Conservation (phyloP, 805 yeast genomes). For the Brettanomyces naardenensis region DNA sequence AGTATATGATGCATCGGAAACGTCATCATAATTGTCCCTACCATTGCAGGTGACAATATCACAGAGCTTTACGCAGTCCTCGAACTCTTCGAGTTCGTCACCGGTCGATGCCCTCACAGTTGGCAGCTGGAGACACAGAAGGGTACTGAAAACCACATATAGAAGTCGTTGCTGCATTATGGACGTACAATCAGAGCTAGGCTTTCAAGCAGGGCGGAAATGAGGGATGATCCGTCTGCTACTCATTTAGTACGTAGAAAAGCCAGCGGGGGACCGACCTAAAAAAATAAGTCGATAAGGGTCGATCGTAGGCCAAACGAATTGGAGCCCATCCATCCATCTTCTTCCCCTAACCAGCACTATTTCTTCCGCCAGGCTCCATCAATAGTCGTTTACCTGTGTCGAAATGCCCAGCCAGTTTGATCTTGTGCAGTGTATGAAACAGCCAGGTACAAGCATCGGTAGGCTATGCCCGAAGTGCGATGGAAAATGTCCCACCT, state of each 20-base stretch:
- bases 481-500: conserved; percentile 86
- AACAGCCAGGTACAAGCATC: conserved; percentile 66
- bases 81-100: conserved; percentile 49
- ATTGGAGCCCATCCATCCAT: too few relatives aligned
- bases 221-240: neutral
- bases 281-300: too few relatives aligned
- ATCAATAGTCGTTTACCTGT: too few relatives aligned
- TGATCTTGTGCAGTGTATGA: conserved; percentile 76
- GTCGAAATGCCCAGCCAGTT: conserved; percentile 48
- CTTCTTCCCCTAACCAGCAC: too few relatives aligned
- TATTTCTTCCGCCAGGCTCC: too few relatives aligned
- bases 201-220: neutral
- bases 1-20: conserved; percentile 18
- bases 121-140: too few relatives aligned
- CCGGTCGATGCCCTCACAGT: conserved; percentile 43
- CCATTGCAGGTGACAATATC: conserved; percentile 25
- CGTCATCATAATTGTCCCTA: conserved; percentile 15
- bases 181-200: too few relatives aligned
- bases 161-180: too few relatives aligned
- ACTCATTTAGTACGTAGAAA: too few relatives aligned
- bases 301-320: too few relatives aligned
- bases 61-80: conserved; percentile 49
- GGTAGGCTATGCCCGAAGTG: conserved; percentile 79
- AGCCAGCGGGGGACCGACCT: too few relatives aligned
- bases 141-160: too few relatives aligned